Base-by-base conservation (phyloP, 2,329 filamentous ascomycete genomes). In the Trichophyton schoenleinii region DNA sequence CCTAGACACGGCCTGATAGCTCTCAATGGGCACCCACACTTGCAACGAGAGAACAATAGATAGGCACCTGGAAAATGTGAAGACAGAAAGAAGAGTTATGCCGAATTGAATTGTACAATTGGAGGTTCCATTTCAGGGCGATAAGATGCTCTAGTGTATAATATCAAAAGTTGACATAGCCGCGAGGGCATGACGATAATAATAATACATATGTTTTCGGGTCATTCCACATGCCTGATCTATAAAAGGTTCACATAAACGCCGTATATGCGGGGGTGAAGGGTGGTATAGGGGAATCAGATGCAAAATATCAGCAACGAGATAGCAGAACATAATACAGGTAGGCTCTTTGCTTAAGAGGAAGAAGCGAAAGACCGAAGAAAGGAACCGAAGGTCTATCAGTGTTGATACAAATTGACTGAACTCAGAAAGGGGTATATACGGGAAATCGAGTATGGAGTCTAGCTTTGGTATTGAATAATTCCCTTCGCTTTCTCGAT, bases 401-500 rank as follows among this genome's bases (percentile, higher is more conserved):
- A 31, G 5, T 52, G 22, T 52, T 52, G 20, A 28, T 52, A 52
- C 20, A 28, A 15, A 22, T 52, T 49, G 22, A 28, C 4, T n/a
- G 41, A n/a, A 22, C 25, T 38, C 34, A 38, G 9, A 15, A 25
- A 15, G 44, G 28, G 52, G 28, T 55, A 55, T 55, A 34, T 7
- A 44, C 3, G 11, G 25, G 11, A n/a, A 61, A 38, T 8, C 31
- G 34, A 52, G 20, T 22, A 9, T 52, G 3, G 8, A 36, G 28
- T 15, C 31, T 52, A 58, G 22, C 36, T 13, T 11, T 61, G 22
- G 15, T 61, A 61, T 20, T 25, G 52, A 52, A 73, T 66, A 41
- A 72, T 64, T 1, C 78, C 78, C 22, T 73, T 68, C 53, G 72
- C 68, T 62, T 77, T 72, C 61, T 86, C 82, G 34, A 79, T 68